phyloP scores from a whole-genome alignment of 2,329 filamentous ascomycete species.

The Aspergillus sp. region DNA sequence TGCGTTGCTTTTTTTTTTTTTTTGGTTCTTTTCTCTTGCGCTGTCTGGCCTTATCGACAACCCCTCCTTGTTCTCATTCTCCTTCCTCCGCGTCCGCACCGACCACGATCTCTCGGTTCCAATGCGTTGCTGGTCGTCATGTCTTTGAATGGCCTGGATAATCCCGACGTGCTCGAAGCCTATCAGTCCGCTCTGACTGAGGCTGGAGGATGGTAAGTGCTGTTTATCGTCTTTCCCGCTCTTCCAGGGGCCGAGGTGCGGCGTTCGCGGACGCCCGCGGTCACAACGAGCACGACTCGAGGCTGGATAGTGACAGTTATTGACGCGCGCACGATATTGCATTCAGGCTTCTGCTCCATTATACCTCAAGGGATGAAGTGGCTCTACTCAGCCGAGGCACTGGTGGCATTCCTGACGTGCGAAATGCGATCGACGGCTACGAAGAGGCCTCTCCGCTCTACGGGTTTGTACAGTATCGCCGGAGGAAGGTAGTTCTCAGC shows the following conservation, averaged over 20 bases:
- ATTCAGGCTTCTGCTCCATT: slow-evolving; percentile 86
- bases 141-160: slow-evolving; percentile 94
- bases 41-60: slow-evolving; percentile 7
- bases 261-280: background rate
- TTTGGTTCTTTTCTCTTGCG: slow-evolving; percentile 8
- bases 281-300: no score
- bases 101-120: slow-evolving; percentile 4
- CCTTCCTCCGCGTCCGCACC: slow-evolving; percentile 3
- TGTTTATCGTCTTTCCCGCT: slow-evolving; percentile 5
- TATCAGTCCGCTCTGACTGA: slow-evolving; percentile 73
- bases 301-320: background rate
- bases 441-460: slow-evolving; percentile 83
- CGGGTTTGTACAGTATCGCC: slow-evolving; percentile 81
- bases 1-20: slow-evolving; percentile 5
- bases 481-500: slow-evolving; percentile 85
- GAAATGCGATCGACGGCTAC: slow-evolving; percentile 69
- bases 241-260: background rate
- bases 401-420: slow-evolving; percentile 77
- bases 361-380: slow-evolving; percentile 80
- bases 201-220: slow-evolving; percentile 83
- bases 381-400: slow-evolving; percentile 68
- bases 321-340: slow-evolving; percentile 5
- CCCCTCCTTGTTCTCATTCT: slow-evolving; percentile 2
- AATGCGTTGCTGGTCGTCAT: slow-evolving; percentile 48
- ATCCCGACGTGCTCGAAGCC: slow-evolving; percentile 71